Evolutionary conservation across 169 alveolate genomes (phyloP), one percentile per base, ranked within the genome.

Genomic region (Plasmodium adleri): DNA sequence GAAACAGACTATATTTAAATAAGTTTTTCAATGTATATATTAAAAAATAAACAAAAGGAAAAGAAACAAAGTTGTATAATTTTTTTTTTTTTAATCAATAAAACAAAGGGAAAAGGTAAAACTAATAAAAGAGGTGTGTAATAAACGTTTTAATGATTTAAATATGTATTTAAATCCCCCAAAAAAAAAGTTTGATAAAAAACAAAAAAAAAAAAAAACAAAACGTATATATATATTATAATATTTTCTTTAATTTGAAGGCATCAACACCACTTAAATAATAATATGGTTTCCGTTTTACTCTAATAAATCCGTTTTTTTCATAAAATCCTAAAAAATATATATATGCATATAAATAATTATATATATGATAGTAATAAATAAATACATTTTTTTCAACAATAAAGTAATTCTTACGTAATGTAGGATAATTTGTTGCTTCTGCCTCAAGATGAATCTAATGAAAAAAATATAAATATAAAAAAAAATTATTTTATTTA

Each of bases 371-470:
- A 15, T 68, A 45, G 39, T 68, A 12, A n/a, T 60, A 62, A 10
- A 63, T 15, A 74, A 15, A 39, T 64, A 20, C 22, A 20, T 10
- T 32, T 2, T 39, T 39, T 39, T 39, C 10, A 39, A 78, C 17
- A 83, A 58, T 17, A 32, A 70, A 52, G 58, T 45, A 58, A 43
- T 47, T 58, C 68, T 68, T 83, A 83, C 91, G 83, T 83, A 83
- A 83, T 68, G 91, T 83, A 24, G 91, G 91, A 12, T 68, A 43
- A 63, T 83, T 83, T 28, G 80, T 83, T 20, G 91, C 91, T 54
- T 83, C 91, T 54, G 91, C 91, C 26, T 83, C 91, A 59, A 83
- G 91, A 22, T 83, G 85, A 83, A 83, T 83, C 91, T 83, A 67
- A 83, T 10, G 62, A 28, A 50, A 54, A 52, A 54, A 49, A 26